Percentiles rank a stretch among this genome's conserved stretches.
These are phyloP conservation scores for Eutrema salsugineum DNA, from an alignment of 441 rosid species.

Conservation along the genomic window DNA sequence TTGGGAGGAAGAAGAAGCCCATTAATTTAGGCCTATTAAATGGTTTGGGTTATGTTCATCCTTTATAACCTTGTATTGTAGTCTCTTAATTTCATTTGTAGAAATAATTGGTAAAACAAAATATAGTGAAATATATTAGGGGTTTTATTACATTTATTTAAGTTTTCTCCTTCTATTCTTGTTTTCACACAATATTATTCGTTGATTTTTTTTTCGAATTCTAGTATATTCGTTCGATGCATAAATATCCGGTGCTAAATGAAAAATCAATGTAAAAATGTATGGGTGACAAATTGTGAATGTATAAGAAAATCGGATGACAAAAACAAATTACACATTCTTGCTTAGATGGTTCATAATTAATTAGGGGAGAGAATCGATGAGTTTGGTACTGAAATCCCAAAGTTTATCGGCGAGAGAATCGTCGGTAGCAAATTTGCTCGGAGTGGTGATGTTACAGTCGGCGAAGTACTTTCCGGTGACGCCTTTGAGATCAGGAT, in stretches of 20 bases:
- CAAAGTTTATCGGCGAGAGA: conserved; percentile 54
- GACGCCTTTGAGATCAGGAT: conserved; percentile 60
- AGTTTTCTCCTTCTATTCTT: neutral
- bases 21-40: neutral
- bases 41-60: neutral
- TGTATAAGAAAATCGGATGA: neutral
- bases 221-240: neutral
- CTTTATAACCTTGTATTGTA: neutral
- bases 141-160: neutral
- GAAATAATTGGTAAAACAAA: neutral
- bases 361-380: conserved; percentile 31
- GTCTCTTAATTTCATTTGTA: neutral
- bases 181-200: neutral
- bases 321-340: neutral
- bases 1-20: conserved; percentile 42
- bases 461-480: conserved; percentile 68
- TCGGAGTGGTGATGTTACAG: conserved; percentile 58
- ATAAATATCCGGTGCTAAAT: neutral
- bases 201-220: neutral
- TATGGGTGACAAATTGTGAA: neutral
- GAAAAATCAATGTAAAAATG: neutral
- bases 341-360: neutral
- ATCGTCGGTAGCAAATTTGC: conserved; percentile 45
- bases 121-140: neutral
- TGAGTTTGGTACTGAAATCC: conserved; percentile 68